These are phyloP conservation scores for Fusarium secorum DNA, from an alignment of 2,329 filamentous ascomycete species.

Conservation along the genomic window DNA sequence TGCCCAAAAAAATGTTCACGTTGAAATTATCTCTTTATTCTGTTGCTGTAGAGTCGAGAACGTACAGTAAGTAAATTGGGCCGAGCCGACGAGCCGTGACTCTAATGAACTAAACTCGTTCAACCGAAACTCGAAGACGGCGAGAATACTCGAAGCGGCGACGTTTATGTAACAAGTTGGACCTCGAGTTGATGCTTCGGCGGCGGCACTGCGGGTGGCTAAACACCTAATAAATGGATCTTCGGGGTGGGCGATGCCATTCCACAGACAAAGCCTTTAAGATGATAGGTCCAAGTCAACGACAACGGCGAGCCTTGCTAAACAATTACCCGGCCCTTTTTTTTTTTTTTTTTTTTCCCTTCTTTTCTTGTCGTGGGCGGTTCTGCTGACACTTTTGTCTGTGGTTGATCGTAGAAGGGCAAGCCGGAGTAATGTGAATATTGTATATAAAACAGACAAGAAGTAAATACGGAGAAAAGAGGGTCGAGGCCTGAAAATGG, in stretches of 20 bases:
- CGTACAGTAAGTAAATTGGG: neutral
- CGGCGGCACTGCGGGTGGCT: conserved; percentile 30
- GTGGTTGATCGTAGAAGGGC: neutral
- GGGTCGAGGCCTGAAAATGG: conserved; percentile 16
- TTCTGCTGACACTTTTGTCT: conserved; percentile 14
- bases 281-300: conserved; percentile 17
- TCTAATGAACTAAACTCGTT: neutral
- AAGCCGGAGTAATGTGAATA: neutral
- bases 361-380: neutral
- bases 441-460: neutral
- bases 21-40: neutral
- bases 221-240: conserved; percentile 16
- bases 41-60: conserved; percentile 4
- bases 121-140: conserved; percentile 14
- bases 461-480: conserved; percentile 18
- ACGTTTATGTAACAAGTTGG: conserved; percentile 32
- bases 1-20: neutral
- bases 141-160: conserved; percentile 23
- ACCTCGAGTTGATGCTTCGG: neutral
- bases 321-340: conserved; percentile 13
- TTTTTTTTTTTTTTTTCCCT: neutral
- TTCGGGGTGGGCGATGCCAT: conserved; percentile 36
- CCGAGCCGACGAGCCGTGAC: conserved; percentile 13
- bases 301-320: conserved; percentile 21
- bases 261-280: conserved; percentile 22